phyloP scores from a whole-genome alignment of 208 protist genomes.

The Trypanosoma congolense region DNA sequence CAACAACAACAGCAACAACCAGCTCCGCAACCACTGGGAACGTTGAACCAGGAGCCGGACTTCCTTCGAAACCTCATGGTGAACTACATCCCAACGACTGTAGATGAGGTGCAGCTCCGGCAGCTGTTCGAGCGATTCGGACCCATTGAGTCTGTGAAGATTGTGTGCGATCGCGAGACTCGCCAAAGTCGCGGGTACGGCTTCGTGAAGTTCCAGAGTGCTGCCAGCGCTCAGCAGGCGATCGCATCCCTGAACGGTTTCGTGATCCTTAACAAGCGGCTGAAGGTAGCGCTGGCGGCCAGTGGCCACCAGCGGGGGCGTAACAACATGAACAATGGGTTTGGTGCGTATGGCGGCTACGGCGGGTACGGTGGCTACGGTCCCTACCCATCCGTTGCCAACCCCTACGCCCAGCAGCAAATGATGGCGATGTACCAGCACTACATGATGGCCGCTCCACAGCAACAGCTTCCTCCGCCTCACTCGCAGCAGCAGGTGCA shows the following conservation, averaged over 20 bases:
- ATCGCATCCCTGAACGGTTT: conserved; percentile 81
- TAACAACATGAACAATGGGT: conserved; percentile 25
- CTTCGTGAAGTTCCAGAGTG: conserved; percentile 86
- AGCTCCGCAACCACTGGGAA: conserved; percentile 20
- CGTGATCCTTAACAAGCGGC: conserved; percentile 83
- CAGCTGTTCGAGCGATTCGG: conserved; percentile 83
- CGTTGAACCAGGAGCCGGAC: conserved; percentile 61
- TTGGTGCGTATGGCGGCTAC: conserved; percentile 21
- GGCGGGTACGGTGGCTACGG: conserved; percentile 45
- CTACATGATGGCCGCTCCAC: conserved; percentile 20
- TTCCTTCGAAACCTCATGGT: conserved; percentile 83
- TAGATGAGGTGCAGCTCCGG: conserved; percentile 78
- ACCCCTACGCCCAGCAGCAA: conserved; percentile 65
- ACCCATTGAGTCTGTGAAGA: conserved; percentile 83
- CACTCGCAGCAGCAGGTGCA: conserved; percentile 6
- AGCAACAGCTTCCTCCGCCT: conserved; percentile 1
- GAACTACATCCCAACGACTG: conserved; percentile 86
- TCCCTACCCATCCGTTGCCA: conserved; percentile 47
- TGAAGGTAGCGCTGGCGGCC: conserved; percentile 81
- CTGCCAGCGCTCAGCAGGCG: conserved; percentile 66
- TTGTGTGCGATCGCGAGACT: conserved; percentile 83
- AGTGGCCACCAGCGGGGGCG: conserved; percentile 59
- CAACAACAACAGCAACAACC: conserved; percentile 13
- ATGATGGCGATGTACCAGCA: conserved; percentile 49
- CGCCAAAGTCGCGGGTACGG: conserved; percentile 85